phyloP scores from a whole-genome alignment of 2,329 filamentous ascomycete species.

The Fusarium acutatum region DNA sequence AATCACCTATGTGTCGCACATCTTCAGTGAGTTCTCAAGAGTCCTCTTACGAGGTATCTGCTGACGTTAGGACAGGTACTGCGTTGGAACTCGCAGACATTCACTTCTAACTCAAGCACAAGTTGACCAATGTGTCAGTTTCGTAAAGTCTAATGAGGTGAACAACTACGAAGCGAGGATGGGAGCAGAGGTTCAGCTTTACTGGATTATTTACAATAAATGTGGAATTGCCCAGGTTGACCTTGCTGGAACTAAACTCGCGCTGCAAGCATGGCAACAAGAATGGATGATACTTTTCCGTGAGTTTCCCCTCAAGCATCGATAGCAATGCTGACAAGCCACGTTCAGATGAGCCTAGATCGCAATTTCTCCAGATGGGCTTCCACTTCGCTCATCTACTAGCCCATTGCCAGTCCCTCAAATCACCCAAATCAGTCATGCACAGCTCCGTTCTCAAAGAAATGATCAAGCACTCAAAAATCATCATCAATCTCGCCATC shows the following conservation, averaged over 20 bases:
- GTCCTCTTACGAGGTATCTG: fast-evolving
- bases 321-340: no score
- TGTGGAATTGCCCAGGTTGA: constrained; percentile 15
- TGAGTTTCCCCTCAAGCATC: no score
- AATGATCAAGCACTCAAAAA: constrained; percentile 35
- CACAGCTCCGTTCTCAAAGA: constrained; percentile 22
- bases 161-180: constrained; percentile 41
- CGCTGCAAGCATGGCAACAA: constrained; percentile 33
- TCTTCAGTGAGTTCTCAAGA: constrained; percentile 30
- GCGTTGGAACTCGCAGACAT: constrained; percentile 38
- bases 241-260: constrained; percentile 4
- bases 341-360: constrained; percentile 41
- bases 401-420: constrained; percentile 35
- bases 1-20: constrained; percentile 42
- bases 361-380: constrained; percentile 44
- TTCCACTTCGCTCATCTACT: constrained; percentile 42
- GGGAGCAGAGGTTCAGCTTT: constrained; percentile 41
- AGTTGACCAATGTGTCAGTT: constrained; percentile 28
- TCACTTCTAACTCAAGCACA: constrained; percentile 31
- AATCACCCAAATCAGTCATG: constrained; percentile 21
- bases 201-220: constrained; percentile 42
- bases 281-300: constrained; percentile 37
- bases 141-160: constrained; percentile 10
- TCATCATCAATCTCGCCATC: constrained; percentile 43
- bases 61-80: constrained; percentile 23